Conservation (phyloP, 78 protist species). For the Dictyostelium capitatum region DNA sequence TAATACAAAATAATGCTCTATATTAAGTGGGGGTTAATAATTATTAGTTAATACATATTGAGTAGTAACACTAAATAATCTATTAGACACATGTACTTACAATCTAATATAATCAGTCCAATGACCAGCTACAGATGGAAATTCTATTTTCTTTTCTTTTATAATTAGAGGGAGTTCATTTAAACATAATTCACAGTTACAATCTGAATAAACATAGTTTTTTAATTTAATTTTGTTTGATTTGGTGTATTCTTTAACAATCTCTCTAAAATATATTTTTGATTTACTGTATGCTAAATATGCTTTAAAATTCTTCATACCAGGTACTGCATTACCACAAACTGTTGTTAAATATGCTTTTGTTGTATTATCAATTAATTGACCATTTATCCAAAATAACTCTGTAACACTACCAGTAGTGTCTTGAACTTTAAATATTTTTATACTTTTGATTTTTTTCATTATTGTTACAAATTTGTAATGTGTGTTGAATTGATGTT, state of each 20-base stretch:
- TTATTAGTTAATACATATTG: no score
- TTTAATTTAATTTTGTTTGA: background rate
- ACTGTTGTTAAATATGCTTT: background rate
- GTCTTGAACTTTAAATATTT: background rate
- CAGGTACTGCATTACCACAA: background rate
- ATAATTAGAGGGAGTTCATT: background rate
- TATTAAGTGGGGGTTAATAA: no score
- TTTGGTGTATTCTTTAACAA: background rate
- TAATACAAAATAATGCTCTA: slow-evolving; percentile 7
- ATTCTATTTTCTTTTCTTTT: background rate
- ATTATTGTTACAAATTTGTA: no score
- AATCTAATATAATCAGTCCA: background rate
- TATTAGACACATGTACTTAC: no score
- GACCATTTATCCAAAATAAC: background rate
- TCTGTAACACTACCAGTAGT: background rate
- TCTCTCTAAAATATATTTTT: background rate
- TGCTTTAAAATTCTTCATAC: no score
- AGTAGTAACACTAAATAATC: no score
- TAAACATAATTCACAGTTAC: background rate
- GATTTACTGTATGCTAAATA: background rate
- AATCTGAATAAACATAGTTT: background rate
- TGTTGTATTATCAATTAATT: background rate
- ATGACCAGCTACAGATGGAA: background rate
- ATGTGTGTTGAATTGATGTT: no score
- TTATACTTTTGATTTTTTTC: background rate